These are phyloP conservation scores for Eremothecium coryli DNA, from an alignment of 1,139 yeast species.

Conservation along the genomic window DNA sequence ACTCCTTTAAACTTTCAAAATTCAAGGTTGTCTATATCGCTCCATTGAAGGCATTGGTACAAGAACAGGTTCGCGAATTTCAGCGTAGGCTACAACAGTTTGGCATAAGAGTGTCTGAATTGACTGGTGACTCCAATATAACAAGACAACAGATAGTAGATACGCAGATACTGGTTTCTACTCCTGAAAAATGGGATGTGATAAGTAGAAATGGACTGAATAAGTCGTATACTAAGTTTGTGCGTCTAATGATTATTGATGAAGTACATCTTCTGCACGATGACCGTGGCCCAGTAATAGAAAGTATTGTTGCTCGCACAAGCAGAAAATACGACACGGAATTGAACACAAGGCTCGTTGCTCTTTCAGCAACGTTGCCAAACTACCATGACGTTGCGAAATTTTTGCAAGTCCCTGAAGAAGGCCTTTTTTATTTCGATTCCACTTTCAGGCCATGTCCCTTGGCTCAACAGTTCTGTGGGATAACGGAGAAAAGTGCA, in stretches of 20 bases:
- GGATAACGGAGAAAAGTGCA: conserved; percentile 78
- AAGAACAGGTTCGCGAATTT: conserved; percentile 88
- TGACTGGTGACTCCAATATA: conserved; percentile 83
- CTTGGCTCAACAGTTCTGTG: conserved; percentile 76
- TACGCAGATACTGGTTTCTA: conserved; percentile 81
- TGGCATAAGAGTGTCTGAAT: conserved; percentile 71
- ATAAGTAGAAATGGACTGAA: conserved; percentile 75
- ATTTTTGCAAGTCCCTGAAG: conserved; percentile 59
- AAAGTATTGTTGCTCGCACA: conserved; percentile 74
- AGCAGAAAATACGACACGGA: conserved; percentile 37
- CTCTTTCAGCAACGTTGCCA: conserved; percentile 90
- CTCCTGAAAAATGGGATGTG: conserved; percentile 97
- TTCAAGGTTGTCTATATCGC: conserved; percentile 87
- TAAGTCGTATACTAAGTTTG: conserved; percentile 50
- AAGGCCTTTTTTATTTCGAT: conserved; percentile 62
- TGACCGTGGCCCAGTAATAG: conserved; percentile 91
- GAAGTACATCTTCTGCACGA: conserved; percentile 92
- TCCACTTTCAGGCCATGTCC: conserved; percentile 88
- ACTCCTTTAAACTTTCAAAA: conserved; percentile 41
- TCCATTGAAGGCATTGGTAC: conserved; percentile 89
- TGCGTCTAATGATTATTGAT: conserved; percentile 73
- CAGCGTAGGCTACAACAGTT: conserved; percentile 56
- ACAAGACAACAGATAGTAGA: conserved; percentile 67
- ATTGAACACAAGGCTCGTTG: conserved; percentile 55
- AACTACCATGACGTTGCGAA: conserved; percentile 81